Base-by-base conservation (phyloP, 1,284 basidiomycete genomes). In the Apiotrichum domesticum region DNA sequence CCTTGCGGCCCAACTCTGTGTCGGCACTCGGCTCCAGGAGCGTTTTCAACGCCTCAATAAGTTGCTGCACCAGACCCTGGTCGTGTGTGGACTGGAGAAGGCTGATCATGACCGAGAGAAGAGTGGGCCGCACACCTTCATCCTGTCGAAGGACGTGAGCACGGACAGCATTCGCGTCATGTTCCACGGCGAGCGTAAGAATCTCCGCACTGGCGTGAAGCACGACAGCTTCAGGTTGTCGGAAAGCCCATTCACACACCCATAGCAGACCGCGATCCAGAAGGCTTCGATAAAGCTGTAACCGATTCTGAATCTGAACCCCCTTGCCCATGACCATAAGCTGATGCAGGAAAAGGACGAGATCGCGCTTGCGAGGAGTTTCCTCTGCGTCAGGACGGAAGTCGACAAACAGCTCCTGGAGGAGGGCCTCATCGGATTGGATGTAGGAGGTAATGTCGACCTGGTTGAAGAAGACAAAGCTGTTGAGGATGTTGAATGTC, bases 401-500 rank as follows among this genome's bases (percentile, higher is more conserved):
- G 40, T 89, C 78, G 43, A 80, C 79, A 49, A 94, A 88, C 33
- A 97, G 81, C 55, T 91, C 86, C 39, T 81, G 80, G 34, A 98
- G 79, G 72, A 97, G 87, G 5, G 77, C 71, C 5, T 83, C 83
- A 70, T 94, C 89, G 56, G 81, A 82, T 69, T 93, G 88, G 48
- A 97, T 84, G 72, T 95, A 87, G 54, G 82, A 85, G 71, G 98
- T 91, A 70, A 98, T 98, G 77, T 98, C 95, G 68, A 95, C 93
- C 77, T 99, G 95, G 78, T 98, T 96, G 82, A 95, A 98, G 73
- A 98, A 95, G 73, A 98, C 91, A 77, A 91, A 90, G 14, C 91
- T 92, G 77, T 93, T 97, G 68, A 98, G 84, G 66, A 97, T 91
- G 67, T 93, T 93, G 80, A 97, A 96, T 0, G 93, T 97, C 1